Percentiles rank a stretch among this genome's conserved stretches.
Conservation (phyloP, 2,329 filamentous ascomycete genomes). For the Cercospora citrullina region DNA sequence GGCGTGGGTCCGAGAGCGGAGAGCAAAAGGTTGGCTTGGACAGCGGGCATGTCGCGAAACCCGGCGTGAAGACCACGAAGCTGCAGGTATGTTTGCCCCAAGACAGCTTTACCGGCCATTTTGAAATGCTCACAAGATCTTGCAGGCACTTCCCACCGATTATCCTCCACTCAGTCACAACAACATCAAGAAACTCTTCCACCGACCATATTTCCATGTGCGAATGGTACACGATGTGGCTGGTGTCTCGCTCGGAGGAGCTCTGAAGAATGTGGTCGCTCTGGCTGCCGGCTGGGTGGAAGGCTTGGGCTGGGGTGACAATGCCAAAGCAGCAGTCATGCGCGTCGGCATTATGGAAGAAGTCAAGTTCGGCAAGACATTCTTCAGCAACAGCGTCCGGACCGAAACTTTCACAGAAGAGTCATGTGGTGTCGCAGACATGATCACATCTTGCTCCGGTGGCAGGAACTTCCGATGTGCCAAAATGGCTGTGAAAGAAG, state of each 20-base stretch:
- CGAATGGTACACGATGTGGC: slow-evolving; percentile 93
- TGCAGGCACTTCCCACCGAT: slow-evolving; percentile 66
- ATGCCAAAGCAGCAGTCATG: slow-evolving; percentile 98
- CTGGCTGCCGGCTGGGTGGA: slow-evolving; percentile 93
- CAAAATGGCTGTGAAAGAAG: slow-evolving; percentile 78
- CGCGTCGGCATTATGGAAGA: slow-evolving; percentile 93
- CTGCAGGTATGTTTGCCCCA: slow-evolving; percentile 5
- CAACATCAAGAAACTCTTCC: slow-evolving; percentile 82
- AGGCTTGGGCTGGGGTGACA: slow-evolving; percentile 95
- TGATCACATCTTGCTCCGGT: slow-evolving; percentile 90
- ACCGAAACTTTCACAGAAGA: slow-evolving; percentile 94
- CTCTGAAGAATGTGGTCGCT: slow-evolving; percentile 95
- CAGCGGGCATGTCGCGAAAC: slow-evolving; percentile 23
- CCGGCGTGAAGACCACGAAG: slow-evolving; percentile 59
- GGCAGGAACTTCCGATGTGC: slow-evolving; percentile 94
- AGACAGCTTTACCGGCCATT: not conserved
- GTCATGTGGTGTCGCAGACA: slow-evolving; percentile 88
- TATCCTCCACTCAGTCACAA: slow-evolving; percentile 85
- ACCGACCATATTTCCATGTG: slow-evolving; percentile 96
- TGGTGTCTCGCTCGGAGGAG: slow-evolving; percentile 89
- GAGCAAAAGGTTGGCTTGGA: slow-evolving; percentile 23
- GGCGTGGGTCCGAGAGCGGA: slow-evolving; percentile 38
- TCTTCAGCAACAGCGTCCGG: slow-evolving; percentile 81
- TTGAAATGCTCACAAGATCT: slow-evolving; percentile 1
- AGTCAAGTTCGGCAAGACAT: slow-evolving; percentile 91